phyloP scores from a whole-genome alignment of 2,329 filamentous ascomycete species.

The Claviceps digitariae region DNA sequence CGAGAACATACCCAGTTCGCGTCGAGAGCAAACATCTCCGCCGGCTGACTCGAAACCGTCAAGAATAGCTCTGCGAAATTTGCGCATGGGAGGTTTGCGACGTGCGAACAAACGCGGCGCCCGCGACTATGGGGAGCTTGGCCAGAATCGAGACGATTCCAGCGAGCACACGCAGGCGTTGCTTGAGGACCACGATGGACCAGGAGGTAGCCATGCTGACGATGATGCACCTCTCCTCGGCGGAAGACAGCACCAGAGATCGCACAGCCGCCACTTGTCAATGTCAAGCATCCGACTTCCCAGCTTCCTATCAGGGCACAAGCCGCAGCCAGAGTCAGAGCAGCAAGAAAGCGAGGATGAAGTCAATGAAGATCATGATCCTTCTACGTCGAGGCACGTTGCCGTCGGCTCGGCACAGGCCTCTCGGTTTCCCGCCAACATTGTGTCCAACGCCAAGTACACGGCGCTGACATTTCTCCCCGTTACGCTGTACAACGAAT shows the following conservation, averaged over 20 bases:
- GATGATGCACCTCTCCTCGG: constrained; percentile 58
- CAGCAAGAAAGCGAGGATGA: constrained; percentile 19
- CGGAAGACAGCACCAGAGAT: constrained; percentile 14
- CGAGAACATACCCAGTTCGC: constrained; percentile 19
- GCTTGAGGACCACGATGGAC: constrained; percentile 48
- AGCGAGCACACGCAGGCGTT: constrained; percentile 56
- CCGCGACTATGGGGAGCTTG: constrained; percentile 47
- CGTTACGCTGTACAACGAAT: constrained; percentile 92
- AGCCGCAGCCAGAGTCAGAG: background rate
- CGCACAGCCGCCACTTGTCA: constrained; percentile 16
- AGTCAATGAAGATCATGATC: constrained; percentile 43
- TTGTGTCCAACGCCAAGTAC: constrained; percentile 95
- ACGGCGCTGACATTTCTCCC: constrained; percentile 90
- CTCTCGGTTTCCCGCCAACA: constrained; percentile 73
- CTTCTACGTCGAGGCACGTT: constrained; percentile 60
- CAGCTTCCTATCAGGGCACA: constrained; percentile 43
- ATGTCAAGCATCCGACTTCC: constrained; percentile 49
- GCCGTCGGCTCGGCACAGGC: constrained; percentile 61
- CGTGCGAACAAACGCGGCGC: constrained; percentile 39
- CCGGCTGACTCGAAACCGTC: constrained; percentile 37
- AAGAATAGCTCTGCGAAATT: constrained; percentile 56
- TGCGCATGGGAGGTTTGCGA: constrained; percentile 52
- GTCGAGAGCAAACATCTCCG: constrained; percentile 14
- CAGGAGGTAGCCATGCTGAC: constrained; percentile 49
- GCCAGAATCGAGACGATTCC: constrained; percentile 38